Conservation (phyloP, 768 basidiomycete species). For the Sarcomyxa edulis region DNA sequence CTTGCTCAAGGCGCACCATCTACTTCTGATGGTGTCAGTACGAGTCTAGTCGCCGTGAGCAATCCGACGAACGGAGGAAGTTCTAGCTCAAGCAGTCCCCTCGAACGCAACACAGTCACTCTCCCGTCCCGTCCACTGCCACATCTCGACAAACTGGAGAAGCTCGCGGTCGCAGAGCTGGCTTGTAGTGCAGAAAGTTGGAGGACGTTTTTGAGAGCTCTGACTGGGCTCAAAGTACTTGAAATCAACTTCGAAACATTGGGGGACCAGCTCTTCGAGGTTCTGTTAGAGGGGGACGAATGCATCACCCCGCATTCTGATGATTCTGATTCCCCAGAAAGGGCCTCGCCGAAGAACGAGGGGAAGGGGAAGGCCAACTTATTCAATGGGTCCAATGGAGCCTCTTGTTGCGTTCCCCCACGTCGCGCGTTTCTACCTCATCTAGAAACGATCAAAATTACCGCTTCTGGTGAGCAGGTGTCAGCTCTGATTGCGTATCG, state of each 20-base stretch:
- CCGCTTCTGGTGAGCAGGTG: constrained; percentile 13
- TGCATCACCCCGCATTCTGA: constrained; percentile 1
- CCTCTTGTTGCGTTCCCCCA: constrained; percentile 1
- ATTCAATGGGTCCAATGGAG: background rate
- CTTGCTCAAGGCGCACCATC: constrained; percentile 18
- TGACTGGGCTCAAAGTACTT: constrained; percentile 28
- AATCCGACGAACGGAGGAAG: no score
- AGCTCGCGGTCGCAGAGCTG: constrained; percentile 35
- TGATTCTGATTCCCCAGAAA: constrained; percentile 6
- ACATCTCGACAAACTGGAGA: constrained; percentile 25
- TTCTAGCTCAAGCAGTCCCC: no score
- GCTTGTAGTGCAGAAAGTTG: constrained; percentile 32
- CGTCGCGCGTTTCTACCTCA: constrained; percentile 17
- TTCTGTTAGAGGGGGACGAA: constrained; percentile 23
- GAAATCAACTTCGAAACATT: constrained; percentile 39
- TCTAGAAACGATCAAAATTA: constrained; percentile 15
- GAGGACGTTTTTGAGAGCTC: constrained; percentile 26
- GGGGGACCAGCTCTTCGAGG: constrained; percentile 22
- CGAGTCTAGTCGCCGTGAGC: background rate
- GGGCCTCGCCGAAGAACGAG: constrained; percentile 1
- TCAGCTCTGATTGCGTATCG: constrained; percentile 14
- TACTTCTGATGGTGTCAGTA: background rate
- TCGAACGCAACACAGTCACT: constrained; percentile 2
- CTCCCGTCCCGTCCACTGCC: constrained; percentile 21
- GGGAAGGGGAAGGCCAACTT: background rate